These are phyloP conservation scores for Dactylellina cionopaga DNA, from an alignment of 2,329 filamentous ascomycete species.

Conservation along the genomic window DNA sequence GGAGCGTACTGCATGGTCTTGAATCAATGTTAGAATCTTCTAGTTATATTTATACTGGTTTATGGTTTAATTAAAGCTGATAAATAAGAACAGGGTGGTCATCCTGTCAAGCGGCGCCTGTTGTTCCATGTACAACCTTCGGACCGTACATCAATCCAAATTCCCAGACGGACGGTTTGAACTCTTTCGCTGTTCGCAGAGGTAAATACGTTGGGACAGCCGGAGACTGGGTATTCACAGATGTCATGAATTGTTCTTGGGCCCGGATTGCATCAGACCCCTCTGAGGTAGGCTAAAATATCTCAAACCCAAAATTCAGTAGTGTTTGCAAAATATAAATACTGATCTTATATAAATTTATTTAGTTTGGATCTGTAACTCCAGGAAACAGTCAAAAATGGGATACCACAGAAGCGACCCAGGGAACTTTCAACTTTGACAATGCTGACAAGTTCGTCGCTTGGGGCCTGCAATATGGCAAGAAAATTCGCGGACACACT, in stretches of 20 bases:
- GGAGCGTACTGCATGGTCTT: slow-evolving; percentile 45
- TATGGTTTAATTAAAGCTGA: background rate
- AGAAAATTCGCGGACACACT: slow-evolving; percentile 72
- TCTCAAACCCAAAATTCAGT: background rate
- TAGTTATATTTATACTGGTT: background rate
- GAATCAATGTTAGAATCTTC: slow-evolving; percentile 37
- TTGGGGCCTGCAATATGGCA: slow-evolving; percentile 65
- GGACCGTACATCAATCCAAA: slow-evolving; percentile 43
- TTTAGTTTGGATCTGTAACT: slow-evolving; percentile 72
- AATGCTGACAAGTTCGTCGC: slow-evolving; percentile 67
- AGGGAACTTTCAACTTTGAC: slow-evolving; percentile 69
- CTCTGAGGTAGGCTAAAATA: slow-evolving; percentile 20
- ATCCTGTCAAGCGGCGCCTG: slow-evolving; percentile 28
- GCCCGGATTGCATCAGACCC: slow-evolving; percentile 38
- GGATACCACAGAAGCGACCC: slow-evolving; percentile 67
- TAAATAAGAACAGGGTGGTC: slow-evolving; percentile 30
- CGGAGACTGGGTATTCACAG: slow-evolving; percentile 58
- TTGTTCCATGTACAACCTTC: slow-evolving; percentile 37
- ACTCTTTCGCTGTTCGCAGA: slow-evolving; percentile 31
- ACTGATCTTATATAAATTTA: too few relatives aligned
- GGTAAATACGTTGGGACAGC: slow-evolving; percentile 48
- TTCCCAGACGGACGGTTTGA: slow-evolving; percentile 44
- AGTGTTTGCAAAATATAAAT: too few relatives aligned
- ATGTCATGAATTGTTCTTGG: slow-evolving; percentile 58
- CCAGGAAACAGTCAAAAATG: slow-evolving; percentile 77